These are phyloP conservation scores for Pestalotiopsis sp. DNA, from an alignment of 2,329 filamentous ascomycete genomes.

Conservation along the genomic window DNA sequence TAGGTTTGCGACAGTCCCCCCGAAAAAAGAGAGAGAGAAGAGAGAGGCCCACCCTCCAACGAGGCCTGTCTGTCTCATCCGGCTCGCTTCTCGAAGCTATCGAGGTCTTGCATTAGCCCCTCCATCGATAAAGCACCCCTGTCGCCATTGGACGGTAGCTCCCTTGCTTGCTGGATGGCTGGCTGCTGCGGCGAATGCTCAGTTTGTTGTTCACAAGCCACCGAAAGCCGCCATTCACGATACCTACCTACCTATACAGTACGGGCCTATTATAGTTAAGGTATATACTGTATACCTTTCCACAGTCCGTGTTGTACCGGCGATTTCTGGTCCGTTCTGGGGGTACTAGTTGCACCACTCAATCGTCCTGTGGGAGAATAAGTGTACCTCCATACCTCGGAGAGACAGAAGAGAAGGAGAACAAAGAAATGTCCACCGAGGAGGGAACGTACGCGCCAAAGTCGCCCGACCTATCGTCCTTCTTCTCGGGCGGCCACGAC, in stretches of 20 bases:
- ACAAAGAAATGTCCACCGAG: constrained; percentile 41
- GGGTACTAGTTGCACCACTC: background rate
- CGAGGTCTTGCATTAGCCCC: constrained; percentile 13
- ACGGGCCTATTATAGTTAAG: background rate
- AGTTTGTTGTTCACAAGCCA: background rate
- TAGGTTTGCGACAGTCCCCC: background rate
- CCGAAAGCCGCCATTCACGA: background rate
- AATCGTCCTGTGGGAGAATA: background rate
- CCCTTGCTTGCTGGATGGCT: background rate
- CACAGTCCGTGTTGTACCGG: background rate
- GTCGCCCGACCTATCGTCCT: constrained; percentile 60
- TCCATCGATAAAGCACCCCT: constrained; percentile 10
- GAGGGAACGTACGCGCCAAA: constrained; percentile 56
- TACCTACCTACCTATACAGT: background rate
- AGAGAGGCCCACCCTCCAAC: background rate
- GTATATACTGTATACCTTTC: background rate
- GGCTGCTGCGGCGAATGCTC: background rate
- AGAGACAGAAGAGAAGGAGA: background rate
- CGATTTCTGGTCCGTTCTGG: background rate
- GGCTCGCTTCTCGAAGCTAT: constrained; percentile 6
- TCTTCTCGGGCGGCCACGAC: constrained; percentile 35
- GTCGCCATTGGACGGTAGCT: background rate
- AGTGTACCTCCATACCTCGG: background rate
- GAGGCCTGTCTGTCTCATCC: background rate
- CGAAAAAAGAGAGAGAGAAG: background rate